Base-by-base conservation (phyloP, 441 rosid genomes). In the Theobroma grandiflorum region DNA sequence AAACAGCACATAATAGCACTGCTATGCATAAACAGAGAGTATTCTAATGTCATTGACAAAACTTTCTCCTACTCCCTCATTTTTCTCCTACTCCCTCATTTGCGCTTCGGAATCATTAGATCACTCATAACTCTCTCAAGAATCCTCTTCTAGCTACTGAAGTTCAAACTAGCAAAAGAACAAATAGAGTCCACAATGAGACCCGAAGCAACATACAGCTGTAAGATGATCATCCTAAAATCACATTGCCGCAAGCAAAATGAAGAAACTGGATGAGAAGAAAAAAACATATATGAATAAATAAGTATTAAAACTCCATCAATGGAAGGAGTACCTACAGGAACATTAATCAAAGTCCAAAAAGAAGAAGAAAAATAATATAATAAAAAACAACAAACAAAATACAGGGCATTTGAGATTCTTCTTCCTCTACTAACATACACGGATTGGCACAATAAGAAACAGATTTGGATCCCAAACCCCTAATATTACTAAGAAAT, bases 301-400 rank as follows among this genome's bases (percentile, higher is more conserved):
- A 80, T 75, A 89, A 78, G 81, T 70, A 67, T 58, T 86, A 69
- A 78, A 78, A 63, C 67, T 75, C 76, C 77, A 70, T 67, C 26
- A 83, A 79, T 81, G 62, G 68, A 84, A 82, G 64, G 57, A 73
- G 84, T 83, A 69, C 85, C 90, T 87, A 84, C 83, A 84, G 45
- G 43, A 77, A 77, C 74, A 82, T 43, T 67, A 45, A 37, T 61
- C 75, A 84, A 62, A 38, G 75, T 45, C 53, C 52, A 26, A 78
- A 42, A 40, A 2, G 59, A 77, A 57, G 31, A 53, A 66, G 71
- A 61, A 67, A 57, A 40, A 33, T 8, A 69, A 42, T 47, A 71
- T 22, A 37, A 74, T 10, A 12, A 73, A 64, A 22, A 81, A 79
- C 75, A 62, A 70, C 73, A 52, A 26, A 38, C 4, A 77, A 76